Base-by-base conservation (phyloP, 805 yeast genomes). In the Priceomyces melissophilus region DNA sequence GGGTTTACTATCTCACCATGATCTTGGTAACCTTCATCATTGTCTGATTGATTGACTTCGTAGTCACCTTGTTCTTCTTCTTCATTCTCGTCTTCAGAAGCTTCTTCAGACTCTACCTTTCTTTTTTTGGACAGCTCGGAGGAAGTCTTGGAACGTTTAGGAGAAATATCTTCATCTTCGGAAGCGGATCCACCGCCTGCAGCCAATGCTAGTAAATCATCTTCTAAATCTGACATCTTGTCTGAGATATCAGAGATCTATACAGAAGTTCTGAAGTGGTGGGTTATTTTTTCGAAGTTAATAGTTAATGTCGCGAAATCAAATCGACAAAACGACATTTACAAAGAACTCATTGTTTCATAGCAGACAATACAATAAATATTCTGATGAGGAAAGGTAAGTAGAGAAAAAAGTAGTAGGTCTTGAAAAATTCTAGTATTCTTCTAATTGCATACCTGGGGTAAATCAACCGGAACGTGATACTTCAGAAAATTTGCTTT, bases 161-260 rank as follows among this genome's bases (percentile, higher is more conserved):
- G 15, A 3, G 40, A 30, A 10, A 40, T 37, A 27, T 51, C 30
- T 26, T 51, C 58, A 12, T 46, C 48, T 33, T 47, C 57, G n/a
- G 55, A 49, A 41, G 53, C 63, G 9, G 59, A 52, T 16, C 45
- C 51, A 17, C 41, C 44, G 38, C 60, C 57, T 45, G 95, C 98
- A 38, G 99, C 99, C 54, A 93, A 78, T 14, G 96, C 98, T 58
- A 91, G 78, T 68, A 93, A 77, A 76, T 93, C 99, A 61, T 91
- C 98, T 60, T 90, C 97, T 57, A 88, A 79, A 53, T 69, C 95
- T 45, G 90, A 82, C 95, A 86, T 86, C 10, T n/a, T 32, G n/a
- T 9, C 12, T 31, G 8, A 9, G 30, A 16, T 40, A 31, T 20
- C 25, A 20, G 25, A 20, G 25, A 20, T 5, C 25, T 20, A 20